Base-by-base conservation (phyloP, 768 basidiomycete genomes). In the Leccinellum albellum region DNA sequence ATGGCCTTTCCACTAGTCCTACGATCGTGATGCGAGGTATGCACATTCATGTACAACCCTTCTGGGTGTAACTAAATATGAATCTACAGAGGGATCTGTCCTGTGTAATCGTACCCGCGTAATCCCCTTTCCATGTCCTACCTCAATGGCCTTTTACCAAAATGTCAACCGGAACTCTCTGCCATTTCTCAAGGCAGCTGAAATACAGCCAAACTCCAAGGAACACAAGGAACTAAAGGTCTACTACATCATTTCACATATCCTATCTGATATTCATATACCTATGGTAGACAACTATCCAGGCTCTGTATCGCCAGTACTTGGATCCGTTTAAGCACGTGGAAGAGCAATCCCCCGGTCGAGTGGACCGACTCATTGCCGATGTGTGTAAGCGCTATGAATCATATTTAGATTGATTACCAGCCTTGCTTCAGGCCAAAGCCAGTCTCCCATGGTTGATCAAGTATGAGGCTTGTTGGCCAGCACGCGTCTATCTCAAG, bases 381-480 rank as follows among this genome's bases (percentile, higher is more conserved):
- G 17, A 52, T 3, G 63, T 65, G 26, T 31, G 53, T 47, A 23
- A 7, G n/a, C 40, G 6, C 31, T 46, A 24, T 5, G 6, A 21
- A 31, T 15, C 9, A 20, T 17, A 24, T 31, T 4, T 15, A 50
- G 10, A 17, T n/a, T 21, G 24, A 33, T 32, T 2, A 23, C n/a
- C 9, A 40, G 12, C 37, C 26, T 33, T 29, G 12, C 10, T 13
- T 10, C 35, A 67, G 66, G 63, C 56, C 7, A 17, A 14, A 6
- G n/a, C 10, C 40, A 31, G 8, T 2, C 61, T 62, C 26, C 58
- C 66, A 2, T 68, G 66, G 66, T 15, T 66, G 50, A n/a, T 21
- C 10, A 54, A 55, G 24, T 67, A 67, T 6, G 58, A 66, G 15
- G 56, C 56, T 24, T 6, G 32, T 14, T 66, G 66, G 66, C 63